phyloP scores from a whole-genome alignment of 2,329 filamentous ascomycete species.

The Arthroderma uncinatum region DNA sequence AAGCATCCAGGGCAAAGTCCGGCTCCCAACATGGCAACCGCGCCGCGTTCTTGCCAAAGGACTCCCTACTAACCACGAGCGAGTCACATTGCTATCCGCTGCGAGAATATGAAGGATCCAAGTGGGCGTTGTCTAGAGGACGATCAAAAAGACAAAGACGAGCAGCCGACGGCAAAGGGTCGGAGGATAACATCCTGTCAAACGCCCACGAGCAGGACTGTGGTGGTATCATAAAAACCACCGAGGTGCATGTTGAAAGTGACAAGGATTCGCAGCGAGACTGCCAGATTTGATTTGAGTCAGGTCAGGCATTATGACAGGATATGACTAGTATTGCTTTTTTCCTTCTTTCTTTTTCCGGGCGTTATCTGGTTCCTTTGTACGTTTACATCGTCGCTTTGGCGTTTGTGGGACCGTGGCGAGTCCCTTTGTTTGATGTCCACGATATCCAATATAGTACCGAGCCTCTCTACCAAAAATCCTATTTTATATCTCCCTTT shows the following conservation, averaged over 20 bases:
- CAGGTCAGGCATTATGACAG: too few relatives aligned
- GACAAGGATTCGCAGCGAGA: neutral
- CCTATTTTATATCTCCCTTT: too few relatives aligned
- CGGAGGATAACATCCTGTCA: neutral
- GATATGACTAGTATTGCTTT: too few relatives aligned
- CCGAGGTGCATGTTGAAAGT: constrained; percentile 1
- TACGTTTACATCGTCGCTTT: too few relatives aligned
- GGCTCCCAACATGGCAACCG: neutral
- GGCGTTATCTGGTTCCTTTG: too few relatives aligned
- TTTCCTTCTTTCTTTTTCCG: too few relatives aligned
- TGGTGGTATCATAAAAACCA: constrained; percentile 11
- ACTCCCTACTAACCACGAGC: neutral
- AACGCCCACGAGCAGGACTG: neutral
- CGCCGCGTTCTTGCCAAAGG: neutral
- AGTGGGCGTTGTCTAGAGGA: neutral
- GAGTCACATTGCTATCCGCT: constrained; percentile 7
- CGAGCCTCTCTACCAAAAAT: too few relatives aligned
- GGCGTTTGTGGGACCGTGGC: too few relatives aligned
- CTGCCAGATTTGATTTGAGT: neutral
- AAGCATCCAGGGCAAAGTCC: neutral
- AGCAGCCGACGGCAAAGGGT: neutral
- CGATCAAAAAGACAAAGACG: constrained; percentile 6
- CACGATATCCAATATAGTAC: too few relatives aligned
- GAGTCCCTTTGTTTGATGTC: too few relatives aligned
- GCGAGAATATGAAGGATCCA: constrained; percentile 7